Conservation (phyloP, 2,329 filamentous ascomycete genomes). For the Bipolaris oryzae region DNA sequence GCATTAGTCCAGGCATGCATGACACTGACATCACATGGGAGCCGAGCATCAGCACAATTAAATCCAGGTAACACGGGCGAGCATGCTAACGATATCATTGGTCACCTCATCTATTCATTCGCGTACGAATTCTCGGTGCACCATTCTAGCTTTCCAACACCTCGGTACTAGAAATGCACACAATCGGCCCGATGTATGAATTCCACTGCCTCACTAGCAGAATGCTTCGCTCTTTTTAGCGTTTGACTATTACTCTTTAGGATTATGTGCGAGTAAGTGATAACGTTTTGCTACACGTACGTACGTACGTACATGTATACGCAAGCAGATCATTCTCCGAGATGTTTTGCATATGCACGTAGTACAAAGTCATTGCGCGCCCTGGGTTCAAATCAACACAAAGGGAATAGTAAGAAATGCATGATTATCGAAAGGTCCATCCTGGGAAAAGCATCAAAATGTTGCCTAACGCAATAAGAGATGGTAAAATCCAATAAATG, state of each 20-base stretch:
- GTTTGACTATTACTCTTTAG: neutral
- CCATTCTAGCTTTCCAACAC: neutral
- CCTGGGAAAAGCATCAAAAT: too few species aligned
- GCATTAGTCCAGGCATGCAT: neutral
- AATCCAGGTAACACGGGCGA: neutral
- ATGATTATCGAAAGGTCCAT: neutral
- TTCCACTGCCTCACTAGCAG: neutral
- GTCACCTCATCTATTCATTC: neutral
- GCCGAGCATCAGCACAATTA: neutral
- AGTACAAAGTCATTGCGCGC: neutral
- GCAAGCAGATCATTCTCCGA: neutral
- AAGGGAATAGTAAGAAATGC: too few species aligned
- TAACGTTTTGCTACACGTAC: neutral
- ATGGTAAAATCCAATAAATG: too few species aligned
- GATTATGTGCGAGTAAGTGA: neutral
- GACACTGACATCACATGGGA: neutral
- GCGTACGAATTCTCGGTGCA: neutral
- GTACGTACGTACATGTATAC: neutral
- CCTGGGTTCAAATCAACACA: neutral
- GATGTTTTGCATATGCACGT: neutral
- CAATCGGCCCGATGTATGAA: neutral
- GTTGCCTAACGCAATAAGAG: too few species aligned
- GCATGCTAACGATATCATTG: neutral
- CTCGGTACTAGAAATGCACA: neutral
- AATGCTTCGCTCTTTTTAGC: too few species aligned